Evolutionary conservation across 2,329 filamentous ascomycete species (phyloP).

Genomic region (Cladobotryum protrusum): DNA sequence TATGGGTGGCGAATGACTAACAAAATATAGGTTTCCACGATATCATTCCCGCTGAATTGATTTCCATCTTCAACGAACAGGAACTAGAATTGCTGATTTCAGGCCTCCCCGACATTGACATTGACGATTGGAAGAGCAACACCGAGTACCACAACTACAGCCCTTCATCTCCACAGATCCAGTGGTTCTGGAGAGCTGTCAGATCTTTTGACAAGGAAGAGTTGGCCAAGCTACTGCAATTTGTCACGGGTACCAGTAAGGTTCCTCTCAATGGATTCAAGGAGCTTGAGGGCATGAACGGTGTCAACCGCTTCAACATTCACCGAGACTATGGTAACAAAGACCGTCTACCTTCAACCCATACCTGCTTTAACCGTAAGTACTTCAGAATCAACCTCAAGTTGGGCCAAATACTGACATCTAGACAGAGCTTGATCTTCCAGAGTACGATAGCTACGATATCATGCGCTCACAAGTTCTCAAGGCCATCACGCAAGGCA

Average conservation of each 20-base stretch:
- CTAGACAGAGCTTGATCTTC: conserved; percentile 83
- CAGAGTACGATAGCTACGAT: conserved; percentile 97
- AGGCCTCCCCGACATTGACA: conserved; percentile 91
- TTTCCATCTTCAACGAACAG: conserved; percentile 98
- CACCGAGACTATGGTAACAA: conserved; percentile 97
- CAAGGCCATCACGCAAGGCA: conserved; percentile 95
- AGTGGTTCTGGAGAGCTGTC: conserved; percentile 99
- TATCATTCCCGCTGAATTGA: conserved; percentile 88
- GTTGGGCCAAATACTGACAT: conserved; percentile 30
- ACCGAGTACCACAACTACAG: conserved; percentile 98
- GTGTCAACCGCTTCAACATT: conserved; percentile 96
- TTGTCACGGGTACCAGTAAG: conserved; percentile 97
- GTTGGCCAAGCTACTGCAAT: conserved; percentile 91
- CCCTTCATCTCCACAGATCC: conserved; percentile 88
- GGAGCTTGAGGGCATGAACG: conserved; percentile 98
- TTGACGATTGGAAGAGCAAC: conserved; percentile 99
- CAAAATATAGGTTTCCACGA: conserved; percentile 75
- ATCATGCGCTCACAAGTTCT: conserved; percentile 78
- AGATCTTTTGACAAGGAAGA: conserved; percentile 99
- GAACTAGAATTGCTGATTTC: conserved; percentile 95
- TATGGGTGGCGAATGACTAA: neutral
- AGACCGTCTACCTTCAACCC: conserved; percentile 88
- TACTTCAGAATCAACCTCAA: conserved; percentile 21
- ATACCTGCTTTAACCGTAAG: conserved; percentile 99
- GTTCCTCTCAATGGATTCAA: conserved; percentile 98